A percentile compares a stretch with the other conserved stretches of the same genome.
Evolutionary conservation across 805 yeast genomes (phyloP).

Genomic region (Hemisphaericaspora nanyangensis): DNA sequence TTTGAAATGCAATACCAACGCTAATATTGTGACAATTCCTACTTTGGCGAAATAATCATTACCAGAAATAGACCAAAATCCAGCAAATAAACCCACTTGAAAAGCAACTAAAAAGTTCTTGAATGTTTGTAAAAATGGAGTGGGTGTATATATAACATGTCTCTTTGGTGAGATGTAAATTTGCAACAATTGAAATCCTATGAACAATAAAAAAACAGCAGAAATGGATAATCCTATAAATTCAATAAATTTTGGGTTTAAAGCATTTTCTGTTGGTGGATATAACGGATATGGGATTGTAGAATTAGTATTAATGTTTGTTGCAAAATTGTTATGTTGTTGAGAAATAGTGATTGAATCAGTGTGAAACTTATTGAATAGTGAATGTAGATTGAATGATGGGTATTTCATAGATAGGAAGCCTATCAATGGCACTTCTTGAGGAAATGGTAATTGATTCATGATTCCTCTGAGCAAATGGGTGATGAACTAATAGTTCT

Average conservation of each 20-base stretch:
- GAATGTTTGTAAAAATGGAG: conserved; percentile 11
- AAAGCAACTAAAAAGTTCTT: conserved; percentile 15
- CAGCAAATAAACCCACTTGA: conserved; percentile 9
- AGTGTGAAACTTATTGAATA: conserved; percentile 4
- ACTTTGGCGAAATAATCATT: conserved; percentile 4
- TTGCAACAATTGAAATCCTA: conserved; percentile 10
- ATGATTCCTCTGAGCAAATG: no score
- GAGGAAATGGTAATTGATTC: no score
- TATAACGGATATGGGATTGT: conserved; percentile 18
- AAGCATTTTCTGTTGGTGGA: conserved; percentile 18
- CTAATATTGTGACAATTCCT: conserved; percentile 11
- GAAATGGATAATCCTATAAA: conserved; percentile 7
- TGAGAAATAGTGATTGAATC: neutral
- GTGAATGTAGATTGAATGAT: conserved; percentile 5
- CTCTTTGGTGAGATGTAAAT: conserved; percentile 11
- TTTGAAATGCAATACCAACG: conserved; percentile 41
- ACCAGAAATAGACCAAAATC: neutral
- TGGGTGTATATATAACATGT: conserved; percentile 11
- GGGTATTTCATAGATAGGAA: conserved; percentile 4
- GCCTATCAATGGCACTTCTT: neutral
- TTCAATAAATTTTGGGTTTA: conserved; percentile 28
- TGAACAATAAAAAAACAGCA: conserved; percentile 9
- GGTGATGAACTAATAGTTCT: no score
- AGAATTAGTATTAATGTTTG: neutral
- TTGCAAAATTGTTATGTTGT: neutral